These are phyloP conservation scores for Melaleuca alternifolia DNA, from an alignment of 345 rosid species.

Conservation along the genomic window DNA sequence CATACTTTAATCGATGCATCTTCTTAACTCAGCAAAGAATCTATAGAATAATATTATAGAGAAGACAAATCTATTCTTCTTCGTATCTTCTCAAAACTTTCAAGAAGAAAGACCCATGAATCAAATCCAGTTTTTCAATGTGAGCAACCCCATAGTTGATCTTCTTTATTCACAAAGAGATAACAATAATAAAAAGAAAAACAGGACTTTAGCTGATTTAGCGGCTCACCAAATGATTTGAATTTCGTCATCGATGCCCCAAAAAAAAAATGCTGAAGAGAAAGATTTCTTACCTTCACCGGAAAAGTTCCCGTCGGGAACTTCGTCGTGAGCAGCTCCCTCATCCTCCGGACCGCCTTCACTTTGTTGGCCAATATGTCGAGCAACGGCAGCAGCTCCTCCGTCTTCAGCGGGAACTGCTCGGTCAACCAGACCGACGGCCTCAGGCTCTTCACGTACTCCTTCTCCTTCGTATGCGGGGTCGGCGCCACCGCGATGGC, in stretches of 20 bases:
- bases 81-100: background rate
- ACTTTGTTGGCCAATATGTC: slow-evolving; percentile 92
- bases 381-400: slow-evolving; percentile 81
- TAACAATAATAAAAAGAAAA: background rate
- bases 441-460: slow-evolving; percentile 57
- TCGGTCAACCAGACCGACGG: slow-evolving; percentile 97
- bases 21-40: background rate
- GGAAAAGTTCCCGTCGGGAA: slow-evolving; percentile 97
- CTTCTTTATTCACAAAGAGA: background rate
- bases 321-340: slow-evolving; percentile 87
- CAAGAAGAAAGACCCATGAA: background rate
- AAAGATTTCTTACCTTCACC: slow-evolving; percentile 59
- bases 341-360: slow-evolving; percentile 86
- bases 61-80: background rate
- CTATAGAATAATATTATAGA: background rate
- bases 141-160: background rate
- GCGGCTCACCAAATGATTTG: background rate
- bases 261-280: background rate
- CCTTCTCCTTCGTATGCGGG: slow-evolving; percentile 80
- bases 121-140: background rate
- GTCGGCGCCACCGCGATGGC: slow-evolving; percentile 11
- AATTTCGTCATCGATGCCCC: background rate
- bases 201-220: background rate
- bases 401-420: slow-evolving; percentile 84
- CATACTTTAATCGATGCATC: background rate